Percentiles rank a stretch among this genome's conserved stretches.
phyloP scores from a whole-genome alignment of 345 rosid species.

The Tarenaya hassleriana region DNA sequence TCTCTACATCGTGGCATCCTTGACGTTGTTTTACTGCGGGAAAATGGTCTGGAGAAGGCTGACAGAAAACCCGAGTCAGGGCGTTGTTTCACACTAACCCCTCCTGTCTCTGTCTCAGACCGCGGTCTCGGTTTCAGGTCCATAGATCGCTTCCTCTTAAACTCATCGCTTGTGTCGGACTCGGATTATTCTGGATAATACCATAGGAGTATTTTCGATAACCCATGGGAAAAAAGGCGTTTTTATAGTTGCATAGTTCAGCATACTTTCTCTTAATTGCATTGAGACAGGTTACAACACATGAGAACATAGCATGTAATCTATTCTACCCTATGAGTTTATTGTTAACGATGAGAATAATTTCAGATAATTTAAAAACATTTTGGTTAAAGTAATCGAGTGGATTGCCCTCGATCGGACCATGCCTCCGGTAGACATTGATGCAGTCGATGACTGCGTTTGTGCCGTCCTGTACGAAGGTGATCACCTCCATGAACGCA shows the following conservation, averaged over 20 bases:
- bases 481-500: neutral
- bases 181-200: too few species aligned
- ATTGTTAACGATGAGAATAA: neutral
- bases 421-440: neutral
- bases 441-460: slow-evolving; percentile 11
- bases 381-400: slow-evolving; percentile 8
- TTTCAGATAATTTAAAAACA: neutral
- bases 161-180: too few species aligned
- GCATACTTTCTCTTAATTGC: neutral
- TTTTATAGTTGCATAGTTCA: too few species aligned
- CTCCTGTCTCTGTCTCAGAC: too few species aligned
- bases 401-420: slow-evolving; percentile 14
- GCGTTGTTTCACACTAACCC: slow-evolving; percentile 6
- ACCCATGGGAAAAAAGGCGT: too few species aligned
- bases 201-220: too few species aligned
- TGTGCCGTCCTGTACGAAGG: neutral
- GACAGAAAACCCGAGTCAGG: slow-evolving; percentile 40
- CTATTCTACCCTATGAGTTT: neutral
- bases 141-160: slow-evolving; percentile 9
- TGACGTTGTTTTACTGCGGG: slow-evolving; percentile 65
- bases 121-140: slow-evolving; percentile 12
- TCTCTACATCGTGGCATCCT: slow-evolving; percentile 53
- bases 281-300: neutral
- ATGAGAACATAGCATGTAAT: neutral
- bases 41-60: slow-evolving; percentile 78